Evolutionary conservation across 176 grass and related monocot species (phyloP), one percentile per base, ranked within the genome.

Genomic region (Aechmea fasciata): DNA sequence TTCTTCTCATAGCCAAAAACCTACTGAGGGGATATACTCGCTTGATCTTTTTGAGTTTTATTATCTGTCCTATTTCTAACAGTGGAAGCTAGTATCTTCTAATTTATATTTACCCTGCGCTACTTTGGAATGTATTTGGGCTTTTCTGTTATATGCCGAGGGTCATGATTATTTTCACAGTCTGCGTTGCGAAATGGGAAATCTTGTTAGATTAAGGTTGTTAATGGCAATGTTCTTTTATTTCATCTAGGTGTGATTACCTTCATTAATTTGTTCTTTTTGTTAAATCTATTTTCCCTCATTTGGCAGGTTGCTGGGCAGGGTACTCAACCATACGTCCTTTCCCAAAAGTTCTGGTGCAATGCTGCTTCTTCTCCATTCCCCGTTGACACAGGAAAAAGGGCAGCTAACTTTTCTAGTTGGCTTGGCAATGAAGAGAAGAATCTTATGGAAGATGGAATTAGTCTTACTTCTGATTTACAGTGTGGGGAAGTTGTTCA

Each of bases 401-500:
- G 81, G 15, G 86, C 86, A 71, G 82, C 68, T 48, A 76, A 82
- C 50, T 84, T 97, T 78, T 89, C 79, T 9, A 67, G 68, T 62
- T 87, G 86, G 93, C 80, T 96, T 78, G 73, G 63, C 75, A 72
- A 69, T 2, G 71, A 97, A 76, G 68, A 90, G 65, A 84, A 83
- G 57, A 78, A 82, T 78, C 57, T 73, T 73, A 69, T 28, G 15
- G 67, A 76, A 1, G 66, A 70, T 69, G 69, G 61, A 70, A 66
- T 83, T 83, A 91, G 23, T 89, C 76, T 92, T 13, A 73, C 75
- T 87, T 74, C 73, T 63, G 86, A 97, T 70, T 83, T 87, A 69
- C 84, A 97, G 74, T 97, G 93, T 71, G 93, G 93, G 29, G 88
- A 97, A 83, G 70, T 91, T 62, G 65, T 77, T 47, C 79, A 85